Percentiles rank a stretch among this genome's conserved stretches.
Evolutionary conservation across 164 flowering plant species (phyloP).

Genomic region (Liquidambar formosana): DNA sequence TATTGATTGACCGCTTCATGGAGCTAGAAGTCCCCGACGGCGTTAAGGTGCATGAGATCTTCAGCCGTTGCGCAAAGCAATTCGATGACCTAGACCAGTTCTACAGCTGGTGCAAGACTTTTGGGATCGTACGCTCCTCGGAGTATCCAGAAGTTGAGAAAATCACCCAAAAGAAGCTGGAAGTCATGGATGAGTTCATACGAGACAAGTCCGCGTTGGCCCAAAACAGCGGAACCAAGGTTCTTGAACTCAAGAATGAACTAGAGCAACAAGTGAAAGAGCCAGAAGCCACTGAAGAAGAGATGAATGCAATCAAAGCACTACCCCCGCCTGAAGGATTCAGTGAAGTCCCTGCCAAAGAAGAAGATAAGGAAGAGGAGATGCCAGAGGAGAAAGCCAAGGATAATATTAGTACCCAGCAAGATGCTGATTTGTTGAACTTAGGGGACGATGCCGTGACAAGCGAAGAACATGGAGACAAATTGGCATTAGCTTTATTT

Average conservation of each 20-base stretch:
- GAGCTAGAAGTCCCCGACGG: constrained; percentile 39
- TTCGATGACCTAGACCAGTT: constrained; percentile 44
- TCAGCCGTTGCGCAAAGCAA: constrained; percentile 37
- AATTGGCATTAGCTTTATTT: constrained; percentile 68
- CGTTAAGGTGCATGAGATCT: constrained; percentile 37
- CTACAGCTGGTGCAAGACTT: constrained; percentile 44
- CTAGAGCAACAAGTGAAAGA: constrained; percentile 10
- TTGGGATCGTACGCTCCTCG: constrained; percentile 40
- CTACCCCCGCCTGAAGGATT: constrained; percentile 61
- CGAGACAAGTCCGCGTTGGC: constrained; percentile 33
- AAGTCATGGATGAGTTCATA: constrained; percentile 48
- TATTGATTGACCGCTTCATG: constrained; percentile 42
- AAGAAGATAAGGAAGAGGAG: constrained; percentile 19
- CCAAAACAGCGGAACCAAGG: constrained; percentile 12
- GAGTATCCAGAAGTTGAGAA: constrained; percentile 56
- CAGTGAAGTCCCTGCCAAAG: neutral
- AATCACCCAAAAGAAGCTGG: constrained; percentile 41
- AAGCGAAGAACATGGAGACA: constrained; percentile 47
- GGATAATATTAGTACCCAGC: constrained; percentile 1
- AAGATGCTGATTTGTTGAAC: constrained; percentile 56
- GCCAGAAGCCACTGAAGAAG: constrained; percentile 25
- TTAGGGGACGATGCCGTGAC: constrained; percentile 36
- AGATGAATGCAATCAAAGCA: constrained; percentile 53
- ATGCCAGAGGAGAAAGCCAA: constrained; percentile 12
- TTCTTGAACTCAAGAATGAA: neutral